phyloP scores from a whole-genome alignment of 441 rosid species.

The Adansonia grandidieri region DNA sequence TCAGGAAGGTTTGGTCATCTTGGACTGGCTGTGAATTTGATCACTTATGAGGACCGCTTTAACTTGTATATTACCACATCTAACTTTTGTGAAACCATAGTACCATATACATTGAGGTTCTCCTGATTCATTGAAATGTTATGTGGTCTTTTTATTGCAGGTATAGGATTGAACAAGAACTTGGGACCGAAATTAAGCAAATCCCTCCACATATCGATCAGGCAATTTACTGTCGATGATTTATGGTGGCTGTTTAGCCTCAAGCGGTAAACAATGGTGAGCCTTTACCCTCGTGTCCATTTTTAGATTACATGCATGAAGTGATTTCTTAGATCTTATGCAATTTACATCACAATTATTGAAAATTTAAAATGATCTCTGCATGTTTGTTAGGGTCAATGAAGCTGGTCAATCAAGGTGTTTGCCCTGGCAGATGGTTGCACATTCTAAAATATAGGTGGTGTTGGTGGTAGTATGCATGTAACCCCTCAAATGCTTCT shows the following conservation, averaged over 20 bases:
- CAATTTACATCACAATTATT: not conserved
- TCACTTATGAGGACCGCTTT: constrained; percentile 97
- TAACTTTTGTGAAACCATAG: constrained; percentile 16
- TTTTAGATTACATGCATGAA: not conserved
- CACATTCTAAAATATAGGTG: constrained; percentile 19
- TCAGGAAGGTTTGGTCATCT: constrained; percentile 99
- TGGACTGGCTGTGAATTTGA: constrained; percentile 96
- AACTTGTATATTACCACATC: constrained; percentile 62
- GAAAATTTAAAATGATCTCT: too few species aligned
- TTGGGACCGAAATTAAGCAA: constrained; percentile 98
- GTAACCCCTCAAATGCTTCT: constrained; percentile 13
- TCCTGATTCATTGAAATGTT: constrained; percentile 16
- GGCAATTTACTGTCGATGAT: constrained; percentile 88
- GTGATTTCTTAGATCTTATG: not conserved
- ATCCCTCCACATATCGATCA: constrained; percentile 97
- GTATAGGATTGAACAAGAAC: constrained; percentile 99
- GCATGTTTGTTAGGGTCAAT: constrained; percentile 15
- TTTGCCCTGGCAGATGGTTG: not conserved
- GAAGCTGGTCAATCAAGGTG: constrained; percentile 22
- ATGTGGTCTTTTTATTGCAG: constrained; percentile 38
- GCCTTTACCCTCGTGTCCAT: constrained; percentile 23
- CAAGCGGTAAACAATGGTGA: constrained; percentile 44
- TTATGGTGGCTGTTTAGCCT: constrained; percentile 31
- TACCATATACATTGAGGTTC: constrained; percentile 3
- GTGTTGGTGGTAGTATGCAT: constrained; percentile 37